Conservation (phyloP, 805 yeast species). For the Millerozyma miso region DNA sequence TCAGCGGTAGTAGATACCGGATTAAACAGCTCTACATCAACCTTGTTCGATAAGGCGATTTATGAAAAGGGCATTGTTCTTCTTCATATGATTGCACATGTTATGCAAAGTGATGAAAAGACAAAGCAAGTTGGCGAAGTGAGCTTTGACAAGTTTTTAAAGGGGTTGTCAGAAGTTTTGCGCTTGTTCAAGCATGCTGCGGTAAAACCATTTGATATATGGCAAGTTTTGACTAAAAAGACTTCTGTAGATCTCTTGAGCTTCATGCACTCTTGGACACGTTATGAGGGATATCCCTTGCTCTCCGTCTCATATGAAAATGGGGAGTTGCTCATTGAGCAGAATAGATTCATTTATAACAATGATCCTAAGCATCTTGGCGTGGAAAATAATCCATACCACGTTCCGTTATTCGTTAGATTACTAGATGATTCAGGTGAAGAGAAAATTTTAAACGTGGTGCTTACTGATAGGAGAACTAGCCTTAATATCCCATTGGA, state of each 20-base stretch:
- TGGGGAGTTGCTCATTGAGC: constrained; percentile 23
- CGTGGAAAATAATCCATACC: constrained; percentile 56
- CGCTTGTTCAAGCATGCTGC: constrained; percentile 27
- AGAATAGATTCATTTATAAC: constrained; percentile 30
- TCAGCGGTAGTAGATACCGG: constrained; percentile 14
- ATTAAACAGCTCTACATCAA: constrained; percentile 20
- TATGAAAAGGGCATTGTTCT: constrained; percentile 60
- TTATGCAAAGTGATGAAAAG: constrained; percentile 30
- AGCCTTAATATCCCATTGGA: constrained; percentile 24
- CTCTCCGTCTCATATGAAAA: constrained; percentile 19
- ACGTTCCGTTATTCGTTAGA: constrained; percentile 53
- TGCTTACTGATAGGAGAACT: constrained; percentile 42
- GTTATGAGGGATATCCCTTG: constrained; percentile 57
- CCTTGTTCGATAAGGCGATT: constrained; percentile 46
- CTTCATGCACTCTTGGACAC: constrained; percentile 58
- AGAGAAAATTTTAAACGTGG: constrained; percentile 26
- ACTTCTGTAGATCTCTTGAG: constrained; percentile 43
- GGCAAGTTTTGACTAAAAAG: constrained; percentile 39
- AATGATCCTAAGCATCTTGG: constrained; percentile 20
- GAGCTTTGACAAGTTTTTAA: constrained; percentile 24
- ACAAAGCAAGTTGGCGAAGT: constrained; percentile 5
- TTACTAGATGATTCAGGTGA: constrained; percentile 24
- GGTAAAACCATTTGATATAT: constrained; percentile 49
- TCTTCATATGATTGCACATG: constrained; percentile 47
- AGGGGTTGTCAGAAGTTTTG: constrained; percentile 36